Percentiles rank a stretch among this genome's conserved stretches.
Conservation (phyloP, 495 filamentous ascomycete species). For the Rhizodiscina lignyota region DNA sequence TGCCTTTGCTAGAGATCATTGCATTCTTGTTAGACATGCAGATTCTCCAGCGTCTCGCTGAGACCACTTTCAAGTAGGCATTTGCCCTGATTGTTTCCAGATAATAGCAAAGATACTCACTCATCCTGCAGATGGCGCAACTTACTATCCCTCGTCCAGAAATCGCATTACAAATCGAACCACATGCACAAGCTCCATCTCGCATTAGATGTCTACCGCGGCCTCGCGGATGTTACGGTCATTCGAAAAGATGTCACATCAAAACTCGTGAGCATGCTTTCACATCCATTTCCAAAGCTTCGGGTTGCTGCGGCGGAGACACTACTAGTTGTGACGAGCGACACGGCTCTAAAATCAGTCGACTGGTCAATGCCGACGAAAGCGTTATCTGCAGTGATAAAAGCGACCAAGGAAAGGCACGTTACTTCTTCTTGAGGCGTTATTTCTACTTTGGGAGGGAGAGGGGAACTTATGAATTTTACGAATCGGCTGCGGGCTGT, state of each 20-base stretch:
- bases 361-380: too few species aligned
- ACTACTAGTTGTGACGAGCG: conserved; percentile 17
- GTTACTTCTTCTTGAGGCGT: too few species aligned
- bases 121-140: conserved; percentile 29
- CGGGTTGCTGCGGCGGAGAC: conserved; percentile 26
- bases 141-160: conserved; percentile 54
- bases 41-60: conserved; percentile 16
- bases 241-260: conserved; percentile 30
- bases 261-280: conserved; percentile 40
- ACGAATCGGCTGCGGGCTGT: too few species aligned
- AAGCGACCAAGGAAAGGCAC: too few species aligned
- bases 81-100: conserved; percentile 1
- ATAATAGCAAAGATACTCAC: neutral
- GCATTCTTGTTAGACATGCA: conserved; percentile 55
- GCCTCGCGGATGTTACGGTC: conserved; percentile 29
- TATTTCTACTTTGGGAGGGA: too few species aligned
- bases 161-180: conserved; percentile 63
- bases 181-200: conserved; percentile 66
- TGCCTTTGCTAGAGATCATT: conserved; percentile 59
- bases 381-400: too few species aligned
- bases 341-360: conserved; percentile 10
- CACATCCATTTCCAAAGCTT: conserved; percentile 46
- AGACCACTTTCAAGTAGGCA: conserved; percentile 14
- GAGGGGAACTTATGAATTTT: too few species aligned
- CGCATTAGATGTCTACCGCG: conserved; percentile 60